Percentiles rank a stretch among this genome's conserved stretches.
These are phyloP conservation scores for Aureobasidium sp. DNA, from an alignment of 2,329 filamentous ascomycete genomes.

Conservation along the genomic window DNA sequence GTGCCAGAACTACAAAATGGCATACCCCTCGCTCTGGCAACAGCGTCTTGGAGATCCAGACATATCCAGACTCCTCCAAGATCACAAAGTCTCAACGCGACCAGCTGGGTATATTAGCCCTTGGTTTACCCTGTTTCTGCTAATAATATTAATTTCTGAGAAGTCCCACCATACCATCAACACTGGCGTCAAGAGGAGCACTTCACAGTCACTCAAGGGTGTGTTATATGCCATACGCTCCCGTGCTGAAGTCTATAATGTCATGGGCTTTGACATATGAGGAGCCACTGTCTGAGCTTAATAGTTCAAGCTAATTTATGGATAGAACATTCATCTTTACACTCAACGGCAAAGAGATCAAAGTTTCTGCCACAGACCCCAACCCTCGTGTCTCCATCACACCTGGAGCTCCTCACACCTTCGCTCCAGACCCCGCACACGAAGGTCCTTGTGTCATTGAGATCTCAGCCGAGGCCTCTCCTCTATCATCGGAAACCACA, in stretches of 20 bases:
- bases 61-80: slow-evolving; percentile 20
- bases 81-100: slow-evolving; percentile 20
- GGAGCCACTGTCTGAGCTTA: not conserved
- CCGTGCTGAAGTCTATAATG: no score
- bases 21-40: slow-evolving; percentile 20
- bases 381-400: slow-evolving; percentile 21
- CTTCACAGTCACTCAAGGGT: slow-evolving; percentile 23
- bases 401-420: slow-evolving; percentile 21
- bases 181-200: slow-evolving; percentile 26
- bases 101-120: slow-evolving; percentile 5
- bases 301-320: not conserved
- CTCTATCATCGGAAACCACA: slow-evolving; percentile 13
- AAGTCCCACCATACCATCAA: slow-evolving; percentile 21
- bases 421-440: slow-evolving; percentile 22
- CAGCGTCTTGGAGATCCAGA: slow-evolving; percentile 25
- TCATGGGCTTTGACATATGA: not conserved
- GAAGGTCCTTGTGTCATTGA: slow-evolving; percentile 23
- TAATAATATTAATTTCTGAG: not conserved
- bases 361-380: slow-evolving; percentile 20
- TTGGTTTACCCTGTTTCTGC: not conserved
- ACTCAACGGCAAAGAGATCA: slow-evolving; percentile 20
- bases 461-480: slow-evolving; percentile 18
- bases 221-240: not conserved
- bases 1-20: slow-evolving; percentile 23
- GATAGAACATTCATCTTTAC: slow-evolving; percentile 24